Base-by-base conservation (phyloP, 1,284 basidiomycete genomes). In the Cryptococcus hybrid region DNA sequence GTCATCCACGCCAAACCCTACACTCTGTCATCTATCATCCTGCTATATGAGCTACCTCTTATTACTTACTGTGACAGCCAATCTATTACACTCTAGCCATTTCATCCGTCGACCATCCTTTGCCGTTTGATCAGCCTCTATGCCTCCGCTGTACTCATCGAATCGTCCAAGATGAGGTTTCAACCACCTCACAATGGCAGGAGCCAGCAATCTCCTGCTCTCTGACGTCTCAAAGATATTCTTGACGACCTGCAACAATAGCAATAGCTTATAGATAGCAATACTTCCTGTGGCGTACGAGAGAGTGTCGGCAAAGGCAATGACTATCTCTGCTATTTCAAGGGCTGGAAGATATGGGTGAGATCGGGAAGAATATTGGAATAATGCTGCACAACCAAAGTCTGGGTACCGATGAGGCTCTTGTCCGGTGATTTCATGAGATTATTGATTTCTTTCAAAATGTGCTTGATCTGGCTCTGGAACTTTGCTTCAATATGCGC, bases 151-250 rank as follows among this genome's bases (percentile, higher is more conserved):
- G 24, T 63, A 58, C 47, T 62, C 68, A 62, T 96, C 92, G 69
- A 89, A 96, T 15, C 84, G 82, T n/a, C 94, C 94, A 63, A 98
- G 89, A 73, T 95, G 88, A 0, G 93, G 92, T 70, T 93, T 95
- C 65, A 98, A 88, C 92, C 93, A 97, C 24, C 88, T 84, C 3
- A 93, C 87, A 40, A 98, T 85, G 35, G 88, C 87, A 56, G 96
- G 94, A 5, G 96, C 87, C 18, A 99, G 82, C 12, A 90, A 79
- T 0, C 87, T 83, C 12, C 95, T 86, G 7, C 89, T 88, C 56
- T 89, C 84, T 3, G 87, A 79, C 61, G 88, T 86, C 66, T 94
- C 90, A 70, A 98, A 96, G 43, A 96, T 87, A 11, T 89, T 87
- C 69, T 89, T 90, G 42, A 92, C 89, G 55, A 98, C 85, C 70